Conservation (phyloP, 1,284 basidiomycete genomes). For the Blastosporella zonata region DNA sequence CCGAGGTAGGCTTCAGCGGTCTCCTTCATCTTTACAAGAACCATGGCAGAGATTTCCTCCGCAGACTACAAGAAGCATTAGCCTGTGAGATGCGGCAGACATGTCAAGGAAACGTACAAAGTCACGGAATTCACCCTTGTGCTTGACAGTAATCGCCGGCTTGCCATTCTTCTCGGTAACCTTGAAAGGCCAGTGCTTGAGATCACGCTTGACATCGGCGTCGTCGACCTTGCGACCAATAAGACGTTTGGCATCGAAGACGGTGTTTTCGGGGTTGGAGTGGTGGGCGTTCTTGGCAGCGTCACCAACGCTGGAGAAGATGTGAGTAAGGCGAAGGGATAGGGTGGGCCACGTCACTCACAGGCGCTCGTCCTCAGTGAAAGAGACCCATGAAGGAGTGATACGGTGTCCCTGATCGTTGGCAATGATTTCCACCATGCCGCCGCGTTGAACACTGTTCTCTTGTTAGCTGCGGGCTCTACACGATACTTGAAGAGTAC, state of each 20-base stretch:
- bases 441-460: conserved; percentile 83
- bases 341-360: conserved; percentile 36
- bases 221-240: conserved; percentile 89
- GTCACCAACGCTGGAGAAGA: conserved; percentile 61
- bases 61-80: conserved; percentile 50
- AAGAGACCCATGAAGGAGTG: conserved; percentile 93
- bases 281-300: conserved; percentile 78
- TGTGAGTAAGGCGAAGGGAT: not conserved
- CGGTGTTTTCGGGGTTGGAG: conserved; percentile 89
- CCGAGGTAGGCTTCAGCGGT: conserved; percentile 98
- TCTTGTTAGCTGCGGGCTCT: not conserved
- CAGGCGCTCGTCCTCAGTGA: conserved; percentile 91
- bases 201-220: conserved; percentile 74
- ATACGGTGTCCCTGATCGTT: conserved; percentile 98
- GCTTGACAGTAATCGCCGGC: conserved; percentile 81
- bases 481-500: conserved; percentile 21
- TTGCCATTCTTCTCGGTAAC: conserved; percentile 81
- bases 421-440: conserved; percentile 94
- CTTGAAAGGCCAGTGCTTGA: conserved; percentile 89
- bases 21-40: conserved; percentile 98
- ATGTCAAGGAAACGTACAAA: conserved; percentile 54
- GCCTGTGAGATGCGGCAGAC: conserved; percentile 1
- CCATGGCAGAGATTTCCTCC: conserved; percentile 93
- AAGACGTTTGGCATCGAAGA: conserved; percentile 97
- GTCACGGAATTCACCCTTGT: conserved; percentile 83